Base-by-base conservation (phyloP, 140 eudicot species). In the Anethum foeniculum region DNA sequence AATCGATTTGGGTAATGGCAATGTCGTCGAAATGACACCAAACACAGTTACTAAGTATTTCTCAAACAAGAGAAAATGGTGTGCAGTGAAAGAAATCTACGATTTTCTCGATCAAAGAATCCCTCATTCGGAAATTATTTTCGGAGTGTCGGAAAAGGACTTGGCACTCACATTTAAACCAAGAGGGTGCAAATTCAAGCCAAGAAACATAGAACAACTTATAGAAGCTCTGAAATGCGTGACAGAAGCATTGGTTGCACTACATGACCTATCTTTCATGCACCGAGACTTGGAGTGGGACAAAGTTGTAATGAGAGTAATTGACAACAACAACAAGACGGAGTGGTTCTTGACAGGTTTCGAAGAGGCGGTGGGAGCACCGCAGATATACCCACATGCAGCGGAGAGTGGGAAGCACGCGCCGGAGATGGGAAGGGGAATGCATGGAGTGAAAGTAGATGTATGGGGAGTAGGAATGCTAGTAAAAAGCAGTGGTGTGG, bases 241-340 rank as follows among this genome's bases (percentile, higher is more conserved):
- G 48, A 90, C 97, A 0, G 87, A 88, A 73, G 93, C 96, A 0
- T 71, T 92, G 28, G 97, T 92, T 4, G 97, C 96, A 7, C 67
- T 92, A 15, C 97, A 92, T 19, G 97, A 92, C 74, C 48, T 92
- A 16, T 88, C 91, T 0, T 92, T 92, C 86, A 92, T 90, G 97
- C 97, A 92, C 81, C 78, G 97, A 14, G 93, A 90, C 30, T 85
- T 92, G 47, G 83, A 93, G 0, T 92, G 97, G 97, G 97, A 92
- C 27, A 92, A 92, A 68, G 74, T 68, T 58, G 97, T 92, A 80
- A 82, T 90, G 91, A 76, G 84, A 76, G 80, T 84, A 60, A 83
- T 65, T 60, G 86, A 34, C 86, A 6, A 84, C 12, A 78, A 83
- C 23, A 21, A 84, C 12, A 67, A 84, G 16, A 13, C 11, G 2